phyloP scores from a whole-genome alignment of 2,329 filamentous ascomycete species.

The Conoideocrella luteorostrata region DNA sequence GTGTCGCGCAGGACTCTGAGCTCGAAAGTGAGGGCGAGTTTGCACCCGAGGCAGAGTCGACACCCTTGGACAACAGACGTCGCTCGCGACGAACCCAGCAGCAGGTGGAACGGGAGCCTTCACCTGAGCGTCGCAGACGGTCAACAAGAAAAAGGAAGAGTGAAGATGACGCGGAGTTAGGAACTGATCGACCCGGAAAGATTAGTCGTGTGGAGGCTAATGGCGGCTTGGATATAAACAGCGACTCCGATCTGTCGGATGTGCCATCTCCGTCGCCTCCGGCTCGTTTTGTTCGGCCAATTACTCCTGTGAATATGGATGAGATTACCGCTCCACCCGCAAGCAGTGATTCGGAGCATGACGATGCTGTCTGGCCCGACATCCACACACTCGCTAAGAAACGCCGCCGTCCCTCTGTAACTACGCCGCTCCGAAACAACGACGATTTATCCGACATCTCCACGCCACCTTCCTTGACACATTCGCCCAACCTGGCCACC shows the following conservation, averaged over 20 bases:
- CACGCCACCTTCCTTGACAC: conserved; percentile 59
- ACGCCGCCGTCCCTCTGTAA: conserved; percentile 31
- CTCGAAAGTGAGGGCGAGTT: conserved; percentile 40
- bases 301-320: conserved; percentile 40
- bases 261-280: conserved; percentile 29
- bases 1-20: conserved; percentile 24
- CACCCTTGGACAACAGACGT: conserved; percentile 47
- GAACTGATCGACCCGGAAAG: conserved; percentile 31
- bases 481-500: conserved; percentile 52
- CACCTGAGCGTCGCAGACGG: conserved; percentile 16
- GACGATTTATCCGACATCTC: conserved; percentile 47
- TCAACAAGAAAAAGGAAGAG: conserved; percentile 52
- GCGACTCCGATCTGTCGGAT: conserved; percentile 32
- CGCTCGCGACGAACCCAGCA: conserved; percentile 26
- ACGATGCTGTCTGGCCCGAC: conserved; percentile 43
- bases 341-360: conserved; percentile 44
- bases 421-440: conserved; percentile 31
- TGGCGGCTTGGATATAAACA: conserved; percentile 20
- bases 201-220: conserved; percentile 22
- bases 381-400: conserved; percentile 44
- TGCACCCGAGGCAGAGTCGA: conserved; percentile 63
- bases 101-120: conserved; percentile 14
- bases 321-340: conserved; percentile 49
- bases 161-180: conserved; percentile 32
- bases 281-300: conserved; percentile 22